These are phyloP conservation scores for Aspergillus avenaceus DNA, from an alignment of 495 filamentous ascomycete genomes.

Conservation along the genomic window DNA sequence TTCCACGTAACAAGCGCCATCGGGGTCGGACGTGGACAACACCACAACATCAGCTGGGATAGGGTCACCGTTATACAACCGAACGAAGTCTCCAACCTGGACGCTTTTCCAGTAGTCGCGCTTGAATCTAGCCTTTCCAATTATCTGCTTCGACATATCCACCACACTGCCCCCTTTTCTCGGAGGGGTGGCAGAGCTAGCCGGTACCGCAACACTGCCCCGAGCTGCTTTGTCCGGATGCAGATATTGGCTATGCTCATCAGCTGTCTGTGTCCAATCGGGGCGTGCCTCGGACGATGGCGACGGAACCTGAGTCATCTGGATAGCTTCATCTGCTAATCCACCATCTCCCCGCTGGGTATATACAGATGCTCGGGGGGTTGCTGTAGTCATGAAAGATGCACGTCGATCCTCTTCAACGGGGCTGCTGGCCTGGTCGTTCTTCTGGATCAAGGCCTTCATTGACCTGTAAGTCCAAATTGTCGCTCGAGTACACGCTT, in stretches of 20 bases:
- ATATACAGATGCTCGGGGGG: conserved; percentile 56
- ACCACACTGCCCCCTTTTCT: conserved; percentile 63
- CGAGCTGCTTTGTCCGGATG: conserved; percentile 32
- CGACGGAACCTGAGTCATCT: conserved; percentile 94
- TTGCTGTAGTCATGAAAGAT: conserved; percentile 61
- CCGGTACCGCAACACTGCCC: conserved; percentile 25
- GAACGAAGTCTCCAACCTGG: conserved; percentile 93
- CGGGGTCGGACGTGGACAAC: conserved; percentile 89
- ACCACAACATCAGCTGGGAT: conserved; percentile 94
- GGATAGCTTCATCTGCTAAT: conserved; percentile 57
- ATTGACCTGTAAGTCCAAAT: conserved; percentile 53
- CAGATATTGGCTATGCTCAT: conserved; percentile 23
- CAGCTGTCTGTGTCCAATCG: conserved; percentile 29
- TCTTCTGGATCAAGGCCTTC: conserved; percentile 34
- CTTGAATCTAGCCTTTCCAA: conserved; percentile 74
- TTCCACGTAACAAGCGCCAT: conserved; percentile 96
- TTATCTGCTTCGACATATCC: conserved; percentile 52
- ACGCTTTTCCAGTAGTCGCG: conserved; percentile 94
- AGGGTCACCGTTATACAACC: conserved; percentile 93
- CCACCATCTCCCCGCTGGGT: conserved; percentile 55
- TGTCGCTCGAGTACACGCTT: conserved; percentile 69
- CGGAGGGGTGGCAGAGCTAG: conserved; percentile 16
- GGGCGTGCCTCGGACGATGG: conserved; percentile 56
- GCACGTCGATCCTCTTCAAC: conserved; percentile 47
- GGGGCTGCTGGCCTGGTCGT: conserved; percentile 35